These are phyloP conservation scores for Pisolithus marmoratus DNA, from an alignment of 768 basidiomycete species.

Conservation along the genomic window DNA sequence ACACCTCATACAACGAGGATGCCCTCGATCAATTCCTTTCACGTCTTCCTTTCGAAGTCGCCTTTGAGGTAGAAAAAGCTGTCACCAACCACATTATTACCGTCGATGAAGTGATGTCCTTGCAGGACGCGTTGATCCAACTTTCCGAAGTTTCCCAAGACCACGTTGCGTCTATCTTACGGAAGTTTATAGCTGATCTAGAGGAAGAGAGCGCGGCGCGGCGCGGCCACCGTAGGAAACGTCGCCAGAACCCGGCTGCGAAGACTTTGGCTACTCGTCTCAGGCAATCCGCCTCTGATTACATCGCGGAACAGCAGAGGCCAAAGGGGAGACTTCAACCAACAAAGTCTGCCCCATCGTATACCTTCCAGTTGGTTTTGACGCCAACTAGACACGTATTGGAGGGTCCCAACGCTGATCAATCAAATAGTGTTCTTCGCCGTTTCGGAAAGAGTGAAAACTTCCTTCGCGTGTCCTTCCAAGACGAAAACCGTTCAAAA, in stretches of 20 bases:
- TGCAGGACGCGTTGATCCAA: slow-evolving; percentile 14
- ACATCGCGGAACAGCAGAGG: slow-evolving; percentile 19
- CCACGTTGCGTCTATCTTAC: slow-evolving; percentile 19
- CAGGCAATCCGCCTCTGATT: slow-evolving; percentile 10
- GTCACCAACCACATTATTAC: slow-evolving; percentile 24
- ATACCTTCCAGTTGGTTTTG: slow-evolving; percentile 33
- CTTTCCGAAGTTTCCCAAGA: slow-evolving; percentile 15
- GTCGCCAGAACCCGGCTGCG: background rate
- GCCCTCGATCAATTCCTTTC: slow-evolving; percentile 19
- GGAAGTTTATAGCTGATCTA: slow-evolving; percentile 11
- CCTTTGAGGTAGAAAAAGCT: slow-evolving; percentile 36
- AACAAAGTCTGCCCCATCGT: slow-evolving; percentile 17
- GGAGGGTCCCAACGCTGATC: slow-evolving; percentile 35
- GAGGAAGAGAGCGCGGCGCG: slow-evolving; percentile 10
- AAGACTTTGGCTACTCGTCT: slow-evolving; percentile 10
- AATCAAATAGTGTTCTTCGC: slow-evolving; percentile 33
- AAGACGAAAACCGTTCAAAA: slow-evolving; percentile 39
- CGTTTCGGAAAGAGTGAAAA: slow-evolving; percentile 34
- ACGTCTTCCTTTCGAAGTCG: slow-evolving; percentile 28
- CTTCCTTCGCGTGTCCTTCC: slow-evolving; percentile 44
- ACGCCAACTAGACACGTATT: slow-evolving; percentile 35
- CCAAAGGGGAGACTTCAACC: slow-evolving; percentile 22
- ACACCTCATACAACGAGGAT: background rate
- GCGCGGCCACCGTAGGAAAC: background rate
- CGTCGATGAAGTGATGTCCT: slow-evolving; percentile 11